These are phyloP conservation scores for Globisporangium heterothallicum DNA, from an alignment of 352 stramenopile species.

Conservation along the genomic window DNA sequence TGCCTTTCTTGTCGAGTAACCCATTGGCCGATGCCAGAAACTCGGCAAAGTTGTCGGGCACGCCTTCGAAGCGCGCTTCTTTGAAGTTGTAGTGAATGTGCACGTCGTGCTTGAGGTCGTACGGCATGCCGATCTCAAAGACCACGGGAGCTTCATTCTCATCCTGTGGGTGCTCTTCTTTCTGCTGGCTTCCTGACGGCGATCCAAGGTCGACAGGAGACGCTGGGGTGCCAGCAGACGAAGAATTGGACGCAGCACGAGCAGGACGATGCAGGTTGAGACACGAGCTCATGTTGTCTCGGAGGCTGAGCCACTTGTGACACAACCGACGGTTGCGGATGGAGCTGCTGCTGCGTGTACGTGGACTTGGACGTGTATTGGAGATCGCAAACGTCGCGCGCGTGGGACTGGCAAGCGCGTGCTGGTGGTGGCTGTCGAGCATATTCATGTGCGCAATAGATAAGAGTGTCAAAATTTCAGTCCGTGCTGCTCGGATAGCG, in stretches of 20 bases:
- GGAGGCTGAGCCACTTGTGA: slow-evolving; percentile 5
- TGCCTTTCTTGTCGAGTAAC: slow-evolving; percentile 6
- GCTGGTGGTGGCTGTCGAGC: background rate
- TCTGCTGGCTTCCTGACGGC: background rate
- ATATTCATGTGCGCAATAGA: background rate
- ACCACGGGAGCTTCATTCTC: slow-evolving; percentile 28
- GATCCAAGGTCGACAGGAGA: background rate
- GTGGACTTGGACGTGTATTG: background rate
- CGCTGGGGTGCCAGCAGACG: too few species aligned
- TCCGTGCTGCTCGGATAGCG: background rate
- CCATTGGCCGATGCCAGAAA: slow-evolving; percentile 32
- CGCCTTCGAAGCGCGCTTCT: slow-evolving; percentile 79
- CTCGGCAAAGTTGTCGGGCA: slow-evolving; percentile 78
- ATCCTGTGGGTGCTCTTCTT: slow-evolving; percentile 10
- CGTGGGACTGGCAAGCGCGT: background rate
- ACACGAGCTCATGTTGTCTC: slow-evolving; percentile 33
- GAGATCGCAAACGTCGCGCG: background rate
- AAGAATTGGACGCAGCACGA: background rate
- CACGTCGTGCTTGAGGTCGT: slow-evolving; percentile 74
- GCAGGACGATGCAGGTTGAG: slow-evolving; percentile 14
- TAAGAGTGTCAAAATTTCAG: background rate
- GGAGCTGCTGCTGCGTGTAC: too few species aligned
- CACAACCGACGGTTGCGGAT: background rate
- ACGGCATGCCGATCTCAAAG: slow-evolving; percentile 69
- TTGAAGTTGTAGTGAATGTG: slow-evolving; percentile 87